These are phyloP conservation scores for Termitomyces sp. DNA, from an alignment of 768 basidiomycete genomes.

Conservation along the genomic window DNA sequence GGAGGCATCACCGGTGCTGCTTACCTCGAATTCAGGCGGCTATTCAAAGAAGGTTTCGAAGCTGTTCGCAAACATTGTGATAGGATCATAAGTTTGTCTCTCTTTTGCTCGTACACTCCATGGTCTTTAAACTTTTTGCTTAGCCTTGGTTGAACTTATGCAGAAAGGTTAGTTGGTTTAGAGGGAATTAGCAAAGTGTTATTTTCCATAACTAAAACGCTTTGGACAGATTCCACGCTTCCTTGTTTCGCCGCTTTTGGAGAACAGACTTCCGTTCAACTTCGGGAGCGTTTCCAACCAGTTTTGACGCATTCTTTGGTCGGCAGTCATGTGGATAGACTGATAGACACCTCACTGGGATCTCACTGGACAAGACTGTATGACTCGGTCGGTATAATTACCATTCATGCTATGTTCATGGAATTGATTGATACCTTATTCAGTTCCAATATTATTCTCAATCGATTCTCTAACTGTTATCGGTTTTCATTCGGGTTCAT, in stretches of 20 bases:
- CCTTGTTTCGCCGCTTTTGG: constrained; percentile 91
- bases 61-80: constrained; percentile 94
- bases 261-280: constrained; percentile 81
- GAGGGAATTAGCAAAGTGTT: background rate
- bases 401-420: background rate
- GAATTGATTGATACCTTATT: background rate
- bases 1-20: constrained; percentile 76
- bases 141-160: constrained; percentile 88
- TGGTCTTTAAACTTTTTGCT: background rate
- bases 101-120: background rate
- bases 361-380: constrained; percentile 95
- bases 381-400: constrained; percentile 81
- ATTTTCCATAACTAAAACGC: background rate
- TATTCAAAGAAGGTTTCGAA: constrained; percentile 93
- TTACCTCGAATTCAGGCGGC: constrained; percentile 76
- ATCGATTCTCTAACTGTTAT: constrained; percentile 54
- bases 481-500: background rate
- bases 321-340: constrained; percentile 81
- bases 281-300: constrained; percentile 93
- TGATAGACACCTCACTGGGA: constrained; percentile 86
- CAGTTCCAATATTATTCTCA: constrained; percentile 95
- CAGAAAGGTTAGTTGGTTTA: constrained; percentile 60
- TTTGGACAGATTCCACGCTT: constrained; percentile 65
- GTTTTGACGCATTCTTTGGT: constrained; percentile 79
- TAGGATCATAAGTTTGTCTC: constrained; percentile 77